Base-by-base conservation (phyloP, 805 yeast genomes). In the Lachancea cidri region DNA sequence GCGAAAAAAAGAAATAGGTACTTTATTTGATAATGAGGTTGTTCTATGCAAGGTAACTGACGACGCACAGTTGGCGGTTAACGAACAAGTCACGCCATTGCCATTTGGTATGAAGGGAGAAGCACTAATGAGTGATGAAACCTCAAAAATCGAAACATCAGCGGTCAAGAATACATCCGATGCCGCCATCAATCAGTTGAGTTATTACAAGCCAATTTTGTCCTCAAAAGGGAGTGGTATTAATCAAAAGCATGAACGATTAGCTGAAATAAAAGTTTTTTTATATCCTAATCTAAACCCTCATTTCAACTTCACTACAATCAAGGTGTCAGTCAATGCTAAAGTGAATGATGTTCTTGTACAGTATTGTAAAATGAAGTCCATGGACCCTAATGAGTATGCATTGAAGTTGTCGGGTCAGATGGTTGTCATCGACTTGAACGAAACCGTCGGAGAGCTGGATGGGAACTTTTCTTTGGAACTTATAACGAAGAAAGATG, bases 1-100 rank as follows among this genome's bases (percentile, higher is more conserved):
- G 34, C 68, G 97, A 48, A 71, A 76, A 0, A 69, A 89, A 39
- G 53, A 67, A 3, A 67, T 93, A 19, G 68, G 79, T 2, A 77
- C 91, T 0, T 86, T 87, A 58, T 85, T 87, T 17, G 82, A 80
- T 41, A 86, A 81, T 49, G 96, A 87, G 49, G 75, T 93, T 42
- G 95, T 94, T 0, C 57, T 93, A 9, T 81, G 87, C 39, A 66
- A 61, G 46, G 86, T 84, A 2, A 51, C 66, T 2, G 72, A 69
- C n/a, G 53, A 57, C 2, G 69, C 58, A 3, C 78, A 79, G 43
- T 64, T 64, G 27, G 39, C 55, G n/a, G 53, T 52, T 19, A 81
- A 83, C 55, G 79, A 76, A 41, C 48, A 42, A 1, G 62, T 62
- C 4, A 73, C 85, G 0, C 87, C 89, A 3, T 64, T 77, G 29